A percentile compares a stretch with the other conserved stretches of the same genome.
Conservation (phyloP, 2,329 filamentous ascomycete species). For the Diaporthe ampelina region DNA sequence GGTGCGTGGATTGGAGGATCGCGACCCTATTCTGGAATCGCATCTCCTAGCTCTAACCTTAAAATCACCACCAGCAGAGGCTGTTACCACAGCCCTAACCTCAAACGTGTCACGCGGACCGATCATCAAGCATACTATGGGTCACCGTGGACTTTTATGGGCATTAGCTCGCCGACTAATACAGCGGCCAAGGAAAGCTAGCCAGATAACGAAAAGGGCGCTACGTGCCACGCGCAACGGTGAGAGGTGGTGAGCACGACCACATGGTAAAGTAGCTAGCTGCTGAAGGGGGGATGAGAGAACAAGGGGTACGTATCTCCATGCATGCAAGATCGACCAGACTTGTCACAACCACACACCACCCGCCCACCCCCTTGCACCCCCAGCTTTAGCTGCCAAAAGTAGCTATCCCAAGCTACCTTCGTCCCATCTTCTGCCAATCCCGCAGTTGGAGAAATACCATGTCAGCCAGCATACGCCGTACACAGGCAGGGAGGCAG, state of each 20-base stretch:
- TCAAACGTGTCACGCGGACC: slow-evolving; percentile 31
- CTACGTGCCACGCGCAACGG: slow-evolving; percentile 26
- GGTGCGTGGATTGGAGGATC: slow-evolving; percentile 21
- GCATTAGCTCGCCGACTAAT: slow-evolving; percentile 27
- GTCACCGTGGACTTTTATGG: slow-evolving; percentile 18
- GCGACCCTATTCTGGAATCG: slow-evolving; percentile 13
- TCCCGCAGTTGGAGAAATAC: slow-evolving; percentile 22
- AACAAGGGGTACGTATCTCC: slow-evolving; percentile 8
- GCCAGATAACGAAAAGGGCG: slow-evolving; percentile 2
- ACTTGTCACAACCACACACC: neutral
- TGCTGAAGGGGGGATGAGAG: neutral
- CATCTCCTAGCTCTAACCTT: slow-evolving; percentile 25
- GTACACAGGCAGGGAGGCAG: neutral
- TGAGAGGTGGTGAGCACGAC: neutral
- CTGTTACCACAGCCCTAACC: slow-evolving; percentile 32
- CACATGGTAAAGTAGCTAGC: slow-evolving; percentile 1
- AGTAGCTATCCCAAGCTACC: slow-evolving; percentile 27
- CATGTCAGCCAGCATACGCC: neutral
- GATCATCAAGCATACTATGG: slow-evolving; percentile 4
- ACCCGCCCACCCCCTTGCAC: no score
- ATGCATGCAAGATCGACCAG: slow-evolving; percentile 25
- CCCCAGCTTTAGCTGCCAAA: slow-evolving; percentile 9
- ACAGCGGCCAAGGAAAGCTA: slow-evolving; percentile 16
- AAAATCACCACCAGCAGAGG: slow-evolving; percentile 20
- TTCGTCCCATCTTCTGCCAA: slow-evolving; percentile 26